phyloP scores from a whole-genome alignment of 495 filamentous ascomycete genomes.

The Evansstolkia leycettana region DNA sequence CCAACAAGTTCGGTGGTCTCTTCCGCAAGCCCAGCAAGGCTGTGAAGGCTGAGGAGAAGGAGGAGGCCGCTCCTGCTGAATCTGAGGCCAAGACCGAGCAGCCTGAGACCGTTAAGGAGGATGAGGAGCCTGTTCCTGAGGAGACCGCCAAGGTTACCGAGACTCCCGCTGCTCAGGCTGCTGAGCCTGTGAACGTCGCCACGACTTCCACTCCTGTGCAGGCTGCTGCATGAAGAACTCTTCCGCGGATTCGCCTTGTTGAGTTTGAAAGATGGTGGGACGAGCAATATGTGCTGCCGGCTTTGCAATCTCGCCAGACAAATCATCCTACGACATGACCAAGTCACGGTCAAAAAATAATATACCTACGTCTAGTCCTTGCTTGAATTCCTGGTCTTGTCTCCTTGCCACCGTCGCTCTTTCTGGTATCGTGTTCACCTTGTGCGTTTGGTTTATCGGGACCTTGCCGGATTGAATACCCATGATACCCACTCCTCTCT shows the following conservation, averaged over 20 bases:
- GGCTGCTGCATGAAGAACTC: slow-evolving; percentile 35
- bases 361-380: neutral
- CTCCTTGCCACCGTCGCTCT: slow-evolving; percentile 20
- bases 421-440: slow-evolving; percentile 7
- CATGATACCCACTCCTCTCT: slow-evolving; percentile 15
- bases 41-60: slow-evolving; percentile 33
- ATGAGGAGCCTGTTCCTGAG: slow-evolving; percentile 13
- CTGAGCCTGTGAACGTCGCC: slow-evolving; percentile 22
- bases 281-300: slow-evolving; percentile 11
- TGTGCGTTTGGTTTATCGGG: slow-evolving; percentile 3
- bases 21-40: slow-evolving; percentile 48
- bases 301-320: slow-evolving; percentile 3
- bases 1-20: slow-evolving; percentile 40
- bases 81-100: slow-evolving; percentile 18
- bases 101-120: slow-evolving; percentile 8
- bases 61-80: slow-evolving; percentile 17
- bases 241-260: slow-evolving; percentile 13
- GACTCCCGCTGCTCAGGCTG: slow-evolving; percentile 16
- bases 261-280: slow-evolving; percentile 38
- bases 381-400: neutral
- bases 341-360: slow-evolving; percentile 3
- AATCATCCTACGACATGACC: neutral
- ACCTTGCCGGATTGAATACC: slow-evolving; percentile 6
- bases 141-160: slow-evolving; percentile 20
- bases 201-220: slow-evolving; percentile 31